Base-by-base conservation (phyloP, 23 red algal species). In the Gracilaria domingensis region DNA sequence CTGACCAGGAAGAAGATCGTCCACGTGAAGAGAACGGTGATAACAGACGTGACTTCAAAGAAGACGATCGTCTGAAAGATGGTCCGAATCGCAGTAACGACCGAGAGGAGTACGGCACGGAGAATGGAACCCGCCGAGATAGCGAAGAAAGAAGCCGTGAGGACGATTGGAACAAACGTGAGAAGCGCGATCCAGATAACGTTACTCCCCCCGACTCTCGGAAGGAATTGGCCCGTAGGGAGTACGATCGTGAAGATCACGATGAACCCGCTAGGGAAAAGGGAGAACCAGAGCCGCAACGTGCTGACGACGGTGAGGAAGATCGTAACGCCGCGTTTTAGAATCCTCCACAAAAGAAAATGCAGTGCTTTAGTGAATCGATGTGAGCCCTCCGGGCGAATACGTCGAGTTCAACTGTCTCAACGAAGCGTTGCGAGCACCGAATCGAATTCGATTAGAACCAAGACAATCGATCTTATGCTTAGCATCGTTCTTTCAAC, bases 271-370 rank as follows among this genome's bases (percentile, higher is more conserved):
- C 6, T 1, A 66, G 81, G 37, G 81, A 69, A 65, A 26, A 66
- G 8, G 35, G 13, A 50, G 81, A 85, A 21, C 3, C 54, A 25
- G 58, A 36, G 30, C 59, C 35, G 29, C 33, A 85, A 44, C 44
- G 40, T 65, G 57, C 24, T 69, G 65, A 66, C 1, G 81, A 24
- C 37, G 81, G 18, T 65, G 81, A 65, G 49, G 78, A 82, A 32
- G 81, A 85, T 20, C 81, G 81, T 69, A 69, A 47, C 40, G 72
- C 72, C 39, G 72, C 72, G 72, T 77, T 77, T 77, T 77, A 77
- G 72, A 77, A 45, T 49, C 45, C 42, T 51, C 38, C 23, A 37
- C 72, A 50, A 77, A 77, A 49, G 40, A 49, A 13, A 49, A 77
- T 77, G 38, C 34, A 73, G 67, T 77, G 72, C 72, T 50, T 28